phyloP scores from a whole-genome alignment of 2,329 filamentous ascomycete species.

The Epichloe sibirici region DNA sequence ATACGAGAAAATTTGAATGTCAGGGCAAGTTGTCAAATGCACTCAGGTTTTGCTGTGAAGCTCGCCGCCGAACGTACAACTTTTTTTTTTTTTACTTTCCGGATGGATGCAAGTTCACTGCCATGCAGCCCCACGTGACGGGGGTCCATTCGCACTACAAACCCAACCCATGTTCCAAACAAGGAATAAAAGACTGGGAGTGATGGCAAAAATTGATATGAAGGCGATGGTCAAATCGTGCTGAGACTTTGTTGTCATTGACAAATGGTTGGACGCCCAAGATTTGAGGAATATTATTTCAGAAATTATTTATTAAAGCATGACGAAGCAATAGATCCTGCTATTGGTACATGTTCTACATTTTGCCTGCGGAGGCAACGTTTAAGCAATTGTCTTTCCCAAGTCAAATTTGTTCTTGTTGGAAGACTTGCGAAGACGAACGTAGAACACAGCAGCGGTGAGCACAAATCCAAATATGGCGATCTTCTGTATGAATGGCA shows the following conservation, averaged over 20 bases:
- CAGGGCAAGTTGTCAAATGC: neutral
- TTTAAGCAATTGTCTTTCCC: conserved; percentile 32
- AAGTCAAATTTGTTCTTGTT: conserved; percentile 22
- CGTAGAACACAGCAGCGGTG: conserved; percentile 30
- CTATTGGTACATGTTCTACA: conserved; percentile 6
- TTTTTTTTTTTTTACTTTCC: conserved; percentile 14
- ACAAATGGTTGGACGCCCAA: neutral
- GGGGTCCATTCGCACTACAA: neutral
- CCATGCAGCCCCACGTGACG: conserved; percentile 7
- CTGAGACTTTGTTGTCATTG: neutral
- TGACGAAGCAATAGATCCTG: neutral
- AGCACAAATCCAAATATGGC: conserved; percentile 37
- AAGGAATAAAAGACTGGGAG: neutral
- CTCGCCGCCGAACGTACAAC: conserved; percentile 14
- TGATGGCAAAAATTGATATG: neutral
- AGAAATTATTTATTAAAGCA: neutral
- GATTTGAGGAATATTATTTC: neutral
- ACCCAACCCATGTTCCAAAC: neutral
- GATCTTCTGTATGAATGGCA: conserved; percentile 36
- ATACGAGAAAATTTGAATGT: neutral
- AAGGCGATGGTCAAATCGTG: neutral
- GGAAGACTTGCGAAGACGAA: conserved; percentile 26
- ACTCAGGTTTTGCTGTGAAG: neutral
- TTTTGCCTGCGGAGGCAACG: neutral
- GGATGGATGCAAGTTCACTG: neutral